Evolutionary conservation across 225 moss, liverwort and hornwort species (phyloP).

Genomic region (Bryoerythrophyllum caledonicum): DNA sequence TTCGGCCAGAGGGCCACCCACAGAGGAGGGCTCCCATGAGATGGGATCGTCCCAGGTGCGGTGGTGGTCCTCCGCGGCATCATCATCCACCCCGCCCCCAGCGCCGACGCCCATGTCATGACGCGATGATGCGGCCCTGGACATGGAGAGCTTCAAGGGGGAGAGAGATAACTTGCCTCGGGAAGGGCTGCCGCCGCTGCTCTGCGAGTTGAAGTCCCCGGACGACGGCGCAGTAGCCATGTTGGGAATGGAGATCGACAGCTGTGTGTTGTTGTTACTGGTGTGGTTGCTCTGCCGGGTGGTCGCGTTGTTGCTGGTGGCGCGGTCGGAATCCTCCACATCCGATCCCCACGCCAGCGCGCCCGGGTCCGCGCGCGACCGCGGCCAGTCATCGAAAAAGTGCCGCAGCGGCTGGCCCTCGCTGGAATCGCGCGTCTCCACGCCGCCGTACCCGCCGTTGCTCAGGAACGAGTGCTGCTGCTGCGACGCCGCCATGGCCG

Average conservation of each 20-base stretch:
- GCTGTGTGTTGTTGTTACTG: slow-evolving; percentile 85
- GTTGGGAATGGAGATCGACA: slow-evolving; percentile 93
- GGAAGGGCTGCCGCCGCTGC: slow-evolving; percentile 96
- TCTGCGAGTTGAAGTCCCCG: slow-evolving; percentile 75
- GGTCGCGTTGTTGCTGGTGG: slow-evolving; percentile 30
- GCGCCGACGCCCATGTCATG: slow-evolving; percentile 59
- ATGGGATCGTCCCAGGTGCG: slow-evolving; percentile 80
- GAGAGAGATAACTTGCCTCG: slow-evolving; percentile 99
- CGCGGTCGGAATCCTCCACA: slow-evolving; percentile 83
- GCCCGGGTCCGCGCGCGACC: slow-evolving; percentile 77
- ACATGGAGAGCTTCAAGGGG: slow-evolving; percentile 98
- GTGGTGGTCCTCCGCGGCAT: slow-evolving; percentile 42
- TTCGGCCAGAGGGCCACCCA: slow-evolving; percentile 85
- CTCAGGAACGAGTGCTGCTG: slow-evolving; percentile 80
- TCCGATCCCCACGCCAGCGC: slow-evolving; percentile 88
- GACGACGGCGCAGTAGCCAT: slow-evolving; percentile 70
- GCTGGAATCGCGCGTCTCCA: slow-evolving; percentile 80
- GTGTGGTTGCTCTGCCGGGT: slow-evolving; percentile 69
- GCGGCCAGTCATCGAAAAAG: slow-evolving; percentile 99
- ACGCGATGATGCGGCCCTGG: slow-evolving; percentile 52
- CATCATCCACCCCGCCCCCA: slow-evolving; percentile 21
- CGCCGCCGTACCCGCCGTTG: slow-evolving; percentile 79
- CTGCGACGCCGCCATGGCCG: slow-evolving; percentile 69
- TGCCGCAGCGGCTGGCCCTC: slow-evolving; percentile 95
- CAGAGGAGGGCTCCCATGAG: slow-evolving; percentile 66